Conservation (phyloP, 495 filamentous ascomycete genomes). For the Entonaema liquescens region DNA sequence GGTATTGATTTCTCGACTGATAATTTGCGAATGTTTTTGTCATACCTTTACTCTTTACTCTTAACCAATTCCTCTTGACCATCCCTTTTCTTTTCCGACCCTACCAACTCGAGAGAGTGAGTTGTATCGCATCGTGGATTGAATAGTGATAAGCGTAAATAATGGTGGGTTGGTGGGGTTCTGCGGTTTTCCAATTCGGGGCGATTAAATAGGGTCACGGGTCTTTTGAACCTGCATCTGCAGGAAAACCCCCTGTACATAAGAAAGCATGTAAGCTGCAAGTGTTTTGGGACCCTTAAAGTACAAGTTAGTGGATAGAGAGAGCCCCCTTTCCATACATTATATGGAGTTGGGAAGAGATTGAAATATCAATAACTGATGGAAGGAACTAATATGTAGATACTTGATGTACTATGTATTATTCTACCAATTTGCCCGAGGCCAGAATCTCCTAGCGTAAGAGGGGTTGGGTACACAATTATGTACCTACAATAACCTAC, state of each 20-base stretch:
- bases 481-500: no score
- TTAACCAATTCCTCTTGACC: neutral
- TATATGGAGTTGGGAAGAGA: neutral
- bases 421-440: constrained; percentile 17
- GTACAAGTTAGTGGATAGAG: constrained; percentile 14
- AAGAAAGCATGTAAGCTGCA: constrained; percentile 20
- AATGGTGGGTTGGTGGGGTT: constrained; percentile 17
- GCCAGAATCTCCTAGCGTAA: constrained; percentile 28
- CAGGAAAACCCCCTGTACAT: constrained; percentile 2
- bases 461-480: constrained; percentile 10
- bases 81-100: neutral
- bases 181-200: constrained; percentile 16
- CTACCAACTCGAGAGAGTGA: neutral
- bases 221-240: constrained; percentile 31
- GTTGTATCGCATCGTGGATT: neutral
- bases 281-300: constrained; percentile 30
- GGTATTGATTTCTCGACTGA: no score
- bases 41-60: neutral
- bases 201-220: constrained; percentile 26
- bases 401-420: neutral
- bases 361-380: neutral
- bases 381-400: neutral
- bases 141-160: neutral
- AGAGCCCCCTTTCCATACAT: constrained; percentile 7
- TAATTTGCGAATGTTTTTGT: neutral